These are phyloP conservation scores for Phytophthora foliorum DNA, from an alignment of 352 stramenopile genomes.

Conservation along the genomic window DNA sequence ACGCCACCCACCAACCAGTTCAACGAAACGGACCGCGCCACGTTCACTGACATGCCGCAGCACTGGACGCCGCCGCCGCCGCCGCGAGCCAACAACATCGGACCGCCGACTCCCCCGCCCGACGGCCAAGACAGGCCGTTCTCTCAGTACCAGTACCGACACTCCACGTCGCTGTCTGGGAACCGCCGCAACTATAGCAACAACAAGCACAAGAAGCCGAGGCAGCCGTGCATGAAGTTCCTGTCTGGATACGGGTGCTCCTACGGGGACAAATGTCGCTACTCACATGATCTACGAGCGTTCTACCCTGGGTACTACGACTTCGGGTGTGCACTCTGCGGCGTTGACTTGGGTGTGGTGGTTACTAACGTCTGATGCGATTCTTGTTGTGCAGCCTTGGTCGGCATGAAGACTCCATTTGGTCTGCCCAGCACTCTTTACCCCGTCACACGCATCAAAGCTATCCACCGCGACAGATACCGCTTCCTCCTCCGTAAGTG, in stretches of 20 bases:
- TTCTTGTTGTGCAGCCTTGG: constrained; percentile 9
- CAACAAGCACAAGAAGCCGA: constrained; percentile 31
- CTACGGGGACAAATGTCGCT: constrained; percentile 69
- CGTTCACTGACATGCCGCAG: constrained; percentile 18
- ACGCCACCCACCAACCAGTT: constrained; percentile 32
- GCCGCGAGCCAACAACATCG: not conserved
- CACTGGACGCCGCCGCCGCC: constrained; percentile 12
- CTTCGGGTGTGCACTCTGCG: constrained; percentile 13
- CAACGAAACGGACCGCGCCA: constrained; percentile 6
- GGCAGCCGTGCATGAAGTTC: constrained; percentile 58
- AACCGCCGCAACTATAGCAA: constrained; percentile 14
- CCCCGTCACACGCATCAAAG: constrained; percentile 24
- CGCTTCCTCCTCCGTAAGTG: constrained; percentile 37
- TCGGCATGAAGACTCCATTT: constrained; percentile 23
- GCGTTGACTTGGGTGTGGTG: not conserved
- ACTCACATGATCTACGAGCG: constrained; percentile 52
- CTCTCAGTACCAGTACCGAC: constrained; percentile 27
- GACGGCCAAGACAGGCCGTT: constrained; percentile 26
- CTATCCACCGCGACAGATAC: constrained; percentile 29
- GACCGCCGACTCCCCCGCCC: constrained; percentile 6
- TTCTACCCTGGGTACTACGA: constrained; percentile 40
- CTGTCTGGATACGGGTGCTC: constrained; percentile 47
- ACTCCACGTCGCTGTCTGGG: not conserved
- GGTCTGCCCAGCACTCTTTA: constrained; percentile 23
- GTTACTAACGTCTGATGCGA: not conserved